A percentile compares a stretch with the other conserved stretches of the same genome.
Evolutionary conservation across 2,329 filamentous ascomycete species (phyloP).

Genomic region (Blumeriella jaapii): DNA sequence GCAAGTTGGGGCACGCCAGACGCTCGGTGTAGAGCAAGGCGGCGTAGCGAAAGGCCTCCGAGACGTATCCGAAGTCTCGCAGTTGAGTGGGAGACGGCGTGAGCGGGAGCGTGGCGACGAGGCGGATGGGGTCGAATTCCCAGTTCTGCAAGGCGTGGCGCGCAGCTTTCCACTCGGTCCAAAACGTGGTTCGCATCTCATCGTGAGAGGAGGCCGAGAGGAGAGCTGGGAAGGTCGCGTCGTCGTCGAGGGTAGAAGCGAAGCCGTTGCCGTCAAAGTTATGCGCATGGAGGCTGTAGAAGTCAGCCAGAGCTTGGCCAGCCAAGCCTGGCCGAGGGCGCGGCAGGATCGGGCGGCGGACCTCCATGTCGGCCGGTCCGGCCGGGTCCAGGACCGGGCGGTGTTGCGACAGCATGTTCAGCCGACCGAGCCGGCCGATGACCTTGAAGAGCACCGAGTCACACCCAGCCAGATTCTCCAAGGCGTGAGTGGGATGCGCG

Average conservation of each 20-base stretch:
- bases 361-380: slow-evolving; percentile 19
- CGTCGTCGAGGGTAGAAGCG: slow-evolving; percentile 41
- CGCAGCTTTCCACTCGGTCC: slow-evolving; percentile 76
- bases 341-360: slow-evolving; percentile 22
- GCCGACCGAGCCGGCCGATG: slow-evolving; percentile 68
- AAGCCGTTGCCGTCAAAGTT: slow-evolving; percentile 60
- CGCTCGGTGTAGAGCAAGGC: slow-evolving; percentile 85
- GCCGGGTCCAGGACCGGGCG: slow-evolving; percentile 41
- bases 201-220: slow-evolving; percentile 35
- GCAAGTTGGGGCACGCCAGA: slow-evolving; percentile 63
- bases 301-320: slow-evolving; percentile 33
- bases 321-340: slow-evolving; percentile 30
- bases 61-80: slow-evolving; percentile 68
- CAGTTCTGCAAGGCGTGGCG: slow-evolving; percentile 67
- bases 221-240: slow-evolving; percentile 34
- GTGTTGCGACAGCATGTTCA: slow-evolving; percentile 74
- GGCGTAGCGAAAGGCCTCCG: slow-evolving; percentile 81
- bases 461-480: slow-evolving; percentile 79
- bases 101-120: slow-evolving; percentile 39
- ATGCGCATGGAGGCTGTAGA: slow-evolving; percentile 41
- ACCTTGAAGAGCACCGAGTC: slow-evolving; percentile 79
- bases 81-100: slow-evolving; percentile 47
- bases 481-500: slow-evolving; percentile 43
- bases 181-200: slow-evolving; percentile 57
- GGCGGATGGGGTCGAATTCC: slow-evolving; percentile 54